phyloP scores from a whole-genome alignment of 441 rosid genomes.

The Mallotus japonicus region DNA sequence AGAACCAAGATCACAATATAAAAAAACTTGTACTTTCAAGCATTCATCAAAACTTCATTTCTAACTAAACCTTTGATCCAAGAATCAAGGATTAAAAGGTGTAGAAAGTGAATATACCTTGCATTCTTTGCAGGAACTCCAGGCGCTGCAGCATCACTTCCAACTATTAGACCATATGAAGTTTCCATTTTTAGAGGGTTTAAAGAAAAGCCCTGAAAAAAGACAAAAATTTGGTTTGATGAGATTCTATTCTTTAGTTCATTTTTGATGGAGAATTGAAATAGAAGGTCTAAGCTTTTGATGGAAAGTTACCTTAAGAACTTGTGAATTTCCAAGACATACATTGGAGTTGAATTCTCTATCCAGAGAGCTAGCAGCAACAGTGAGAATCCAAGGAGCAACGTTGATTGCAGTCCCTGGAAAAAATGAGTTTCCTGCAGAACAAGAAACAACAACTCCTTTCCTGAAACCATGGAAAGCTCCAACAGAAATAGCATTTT shows the following conservation, averaged over 20 bases:
- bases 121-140: constrained; percentile 44
- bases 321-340: constrained; percentile 39
- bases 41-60: no score
- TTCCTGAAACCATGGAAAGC: constrained; percentile 47
- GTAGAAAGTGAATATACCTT: constrained; percentile 27
- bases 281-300: not conserved
- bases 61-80: not conserved
- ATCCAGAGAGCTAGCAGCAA: constrained; percentile 47
- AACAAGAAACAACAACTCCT: constrained; percentile 44
- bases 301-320: constrained; percentile 32
- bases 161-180: constrained; percentile 35
- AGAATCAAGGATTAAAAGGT: not conserved
- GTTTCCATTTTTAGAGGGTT: constrained; percentile 45
- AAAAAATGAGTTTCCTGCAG: constrained; percentile 44
- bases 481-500: constrained; percentile 35
- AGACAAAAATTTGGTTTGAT: not conserved
- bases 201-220: constrained; percentile 41
- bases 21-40: no score
- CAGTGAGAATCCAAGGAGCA: constrained; percentile 55
- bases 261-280: not conserved
- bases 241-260: no score
- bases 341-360: constrained; percentile 36
- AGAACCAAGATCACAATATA: no score
- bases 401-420: constrained; percentile 39
- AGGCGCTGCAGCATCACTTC: constrained; percentile 44